These are phyloP conservation scores for Batkoa obscura DNA, from an alignment of 371 early-diverging fungal species.

Conservation along the genomic window DNA sequence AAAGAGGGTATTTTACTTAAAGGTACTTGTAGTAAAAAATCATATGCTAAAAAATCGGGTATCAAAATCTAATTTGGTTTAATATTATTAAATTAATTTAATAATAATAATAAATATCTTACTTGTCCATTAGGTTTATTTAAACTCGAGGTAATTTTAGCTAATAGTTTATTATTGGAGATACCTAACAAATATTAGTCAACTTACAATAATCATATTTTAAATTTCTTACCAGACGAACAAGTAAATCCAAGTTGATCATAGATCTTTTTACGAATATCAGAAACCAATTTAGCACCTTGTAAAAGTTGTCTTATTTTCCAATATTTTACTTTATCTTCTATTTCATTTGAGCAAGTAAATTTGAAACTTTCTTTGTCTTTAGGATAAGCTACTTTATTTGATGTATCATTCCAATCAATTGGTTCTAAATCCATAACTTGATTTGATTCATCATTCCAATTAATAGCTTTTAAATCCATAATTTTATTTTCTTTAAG, in stretches of 20 bases:
- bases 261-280: not conserved
- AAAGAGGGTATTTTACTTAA: not conserved
- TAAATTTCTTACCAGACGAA: not conserved
- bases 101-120: no score
- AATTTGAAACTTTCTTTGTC: no score
- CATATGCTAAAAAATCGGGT: not conserved
- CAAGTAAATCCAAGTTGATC: conserved; percentile 1
- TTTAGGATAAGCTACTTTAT: no score
- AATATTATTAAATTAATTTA: no score
- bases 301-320: not conserved
- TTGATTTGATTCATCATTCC: no score
- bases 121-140: conserved; percentile 4
- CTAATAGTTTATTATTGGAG: not conserved
- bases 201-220: no score
- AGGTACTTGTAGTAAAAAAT: not conserved
- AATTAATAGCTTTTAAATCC: no score
- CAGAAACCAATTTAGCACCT: not conserved
- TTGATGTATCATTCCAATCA: no score
- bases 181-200: not conserved
- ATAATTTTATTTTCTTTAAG: not conserved
- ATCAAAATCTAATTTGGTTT: not conserved
- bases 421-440: no score
- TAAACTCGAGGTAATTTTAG: not conserved
- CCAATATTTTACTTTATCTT: not conserved
- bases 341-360: not conserved